Conservation (phyloP, 371 early-diverging fungal species). For the Quaeritorhiza haematococci region DNA sequence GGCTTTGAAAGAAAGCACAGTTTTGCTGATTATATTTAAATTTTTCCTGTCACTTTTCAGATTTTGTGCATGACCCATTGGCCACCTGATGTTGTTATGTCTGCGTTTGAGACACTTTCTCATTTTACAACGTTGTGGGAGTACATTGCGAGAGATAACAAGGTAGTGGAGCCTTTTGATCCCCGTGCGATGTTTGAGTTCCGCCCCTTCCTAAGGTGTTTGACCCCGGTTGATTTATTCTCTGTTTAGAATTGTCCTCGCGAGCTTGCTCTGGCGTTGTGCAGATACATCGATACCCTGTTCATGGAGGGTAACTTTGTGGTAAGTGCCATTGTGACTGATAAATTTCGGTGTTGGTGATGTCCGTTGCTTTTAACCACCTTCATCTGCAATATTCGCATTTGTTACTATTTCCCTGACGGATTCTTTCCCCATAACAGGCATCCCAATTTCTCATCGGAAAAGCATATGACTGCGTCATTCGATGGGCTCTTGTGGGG, state of each 20-base stretch:
- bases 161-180: too few species aligned
- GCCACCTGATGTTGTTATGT: conserved; percentile 62
- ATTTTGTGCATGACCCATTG: too few species aligned
- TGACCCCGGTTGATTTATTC: too few species aligned
- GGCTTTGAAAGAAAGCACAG: too few species aligned
- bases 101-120: conserved; percentile 66
- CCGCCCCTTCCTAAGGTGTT: too few species aligned
- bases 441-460: conserved; percentile 46
- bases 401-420: not conserved
- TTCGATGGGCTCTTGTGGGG: conserved; percentile 66
- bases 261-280: conserved; percentile 64
- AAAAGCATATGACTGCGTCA: conserved; percentile 69
- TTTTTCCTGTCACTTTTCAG: too few species aligned
- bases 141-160: too few species aligned
- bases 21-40: too few species aligned
- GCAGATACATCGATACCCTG: conserved; percentile 64
- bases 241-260: conserved; percentile 66
- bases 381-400: too few species aligned
- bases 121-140: conserved; percentile 57
- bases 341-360: too few species aligned
- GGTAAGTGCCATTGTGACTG: conserved; percentile 11
- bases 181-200: too few species aligned
- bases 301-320: conserved; percentile 37
- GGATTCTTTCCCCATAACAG: conserved; percentile 7
- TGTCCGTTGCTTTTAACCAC: too few species aligned